Percentiles rank a stretch among this genome's conserved stretches.
Evolutionary conservation across 1,139 yeast species (phyloP).

Genomic region (Taphrina betulina): DNA sequence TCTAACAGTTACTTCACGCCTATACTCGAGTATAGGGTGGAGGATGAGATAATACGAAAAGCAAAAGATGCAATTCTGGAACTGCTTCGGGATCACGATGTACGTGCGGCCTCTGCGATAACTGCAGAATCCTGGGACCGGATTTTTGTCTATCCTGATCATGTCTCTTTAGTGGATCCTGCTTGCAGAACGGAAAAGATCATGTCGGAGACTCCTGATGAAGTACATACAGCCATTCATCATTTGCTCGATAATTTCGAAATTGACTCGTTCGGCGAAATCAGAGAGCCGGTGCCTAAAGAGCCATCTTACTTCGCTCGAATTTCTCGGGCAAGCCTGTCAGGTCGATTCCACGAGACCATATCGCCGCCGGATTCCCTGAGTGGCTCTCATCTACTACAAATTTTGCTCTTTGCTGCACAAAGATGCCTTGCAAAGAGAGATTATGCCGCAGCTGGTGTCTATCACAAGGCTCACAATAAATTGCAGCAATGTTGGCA

Average conservation of each 20-base stretch:
- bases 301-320: background rate
- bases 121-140: background rate
- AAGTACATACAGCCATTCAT: background rate
- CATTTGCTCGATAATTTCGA: background rate
- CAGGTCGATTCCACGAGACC: too few species aligned
- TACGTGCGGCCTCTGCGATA: background rate
- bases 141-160: background rate
- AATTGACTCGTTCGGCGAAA: too few species aligned
- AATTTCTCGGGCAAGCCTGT: background rate
- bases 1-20: too few species aligned
- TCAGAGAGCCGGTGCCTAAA: background rate
- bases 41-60: background rate
- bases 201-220: background rate
- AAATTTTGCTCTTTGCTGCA: slow-evolving; percentile 1
- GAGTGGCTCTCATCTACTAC: slow-evolving; percentile 3
- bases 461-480: slow-evolving; percentile 14
- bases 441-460: slow-evolving; percentile 5
- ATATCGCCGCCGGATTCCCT: background rate
- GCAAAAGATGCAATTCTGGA: background rate
- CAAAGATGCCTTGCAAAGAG: slow-evolving; percentile 5
- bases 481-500: background rate
- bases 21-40: too few species aligned
- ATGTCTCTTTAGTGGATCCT: background rate
- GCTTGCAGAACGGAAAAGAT: background rate
- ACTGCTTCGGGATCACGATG: background rate